Base-by-base conservation (phyloP, 345 rosid genomes). In the Lepidium aucheri region DNA sequence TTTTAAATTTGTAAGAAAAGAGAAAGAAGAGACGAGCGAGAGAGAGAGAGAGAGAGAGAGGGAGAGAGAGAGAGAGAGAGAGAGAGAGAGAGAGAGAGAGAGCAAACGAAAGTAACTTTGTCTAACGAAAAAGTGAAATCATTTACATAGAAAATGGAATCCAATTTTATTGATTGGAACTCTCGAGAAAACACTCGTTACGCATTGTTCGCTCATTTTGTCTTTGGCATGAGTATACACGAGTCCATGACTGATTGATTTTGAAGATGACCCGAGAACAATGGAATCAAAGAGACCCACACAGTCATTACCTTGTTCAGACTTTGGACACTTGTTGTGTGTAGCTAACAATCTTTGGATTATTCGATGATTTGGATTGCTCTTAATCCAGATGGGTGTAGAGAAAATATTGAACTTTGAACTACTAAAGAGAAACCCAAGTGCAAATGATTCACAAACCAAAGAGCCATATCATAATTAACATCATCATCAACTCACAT, bases 141-240 rank as follows among this genome's bases (percentile, higher is more conserved):
- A 26, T 24, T 2, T 5, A 9, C 50, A 36, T 70, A 39, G 15
- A 53, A 65, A 26, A 58, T 20, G 72, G 76, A 73, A 65, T 65
- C 72, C 61, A 51, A 52, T 58, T 41, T 28, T 50, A 3, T 10
- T 11, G 3, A 36, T 46, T 46, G 59, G 75, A 71, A 30, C 26
- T 8, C 63, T 71, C 69, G 43, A 33, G 76, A 64, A 28, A 55
- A 41, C 65, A 64, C 60, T 17, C 53, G 35, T 64, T 47, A 72
- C 45, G 32, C 14, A 28, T 28, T 33, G 49, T 44, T 13, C 6
- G 12, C 35, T 9, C 22, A 7, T 22, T 28, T 9, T 39, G n/a
- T 26, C 9, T 44, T 4, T 42, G 12, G 8, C 13, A 52, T 18
- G 7, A 39, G 3, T 6, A 1, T 6, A 34, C 53, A 72, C 63